Base-by-base conservation (phyloP, 192 early-diverging fungal genomes). In the Coemansia sp. region DNA sequence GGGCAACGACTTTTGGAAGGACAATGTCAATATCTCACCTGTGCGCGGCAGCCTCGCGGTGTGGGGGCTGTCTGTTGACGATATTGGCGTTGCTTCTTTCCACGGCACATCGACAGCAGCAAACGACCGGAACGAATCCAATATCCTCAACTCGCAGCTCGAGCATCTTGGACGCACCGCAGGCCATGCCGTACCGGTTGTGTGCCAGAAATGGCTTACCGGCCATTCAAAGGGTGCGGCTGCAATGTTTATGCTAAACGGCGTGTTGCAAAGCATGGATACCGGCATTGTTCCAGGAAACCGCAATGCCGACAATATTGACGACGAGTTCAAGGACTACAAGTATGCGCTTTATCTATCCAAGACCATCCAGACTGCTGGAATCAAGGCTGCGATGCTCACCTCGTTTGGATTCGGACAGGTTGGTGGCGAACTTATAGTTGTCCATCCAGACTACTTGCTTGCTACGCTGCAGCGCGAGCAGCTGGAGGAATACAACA, bases 351-450 rank as follows among this genome's bases (percentile, higher is more conserved):
- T 94, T 8, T 96, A 93, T 82, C 90, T 92, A 23, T 91, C 89
- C 52, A 88, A 87, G 46, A 85, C 89, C 23, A 90, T 96, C 67
- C 90, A 93, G 73, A 96, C 94, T 30, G 88, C 92, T 71, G 93
- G 94, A 75, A 69, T 96, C 78, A 92, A 92, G 81, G 93, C 94
- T 18, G 93, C 87, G 78, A 65, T 95, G 55, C 88, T 96, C 69
- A 95, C 95, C 80, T 89, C 88, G 41, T 96, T 96, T 75, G 94
- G 94, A 56, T 96, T 96, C 80, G 94, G 94, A 58, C 94, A 96
- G 81, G 93, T 90, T 65, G 94, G 94, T 62, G 93, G 90, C 74
- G 68, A 62, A 44, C 36, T 69, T 15, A 35, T 69, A 4, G n/a
- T 62, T 18, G 26, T 62, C 8, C 48, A 75, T 86, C 58, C 72